These are phyloP conservation scores for Komagataella populi DNA, from an alignment of 805 yeast species.

Conservation along the genomic window DNA sequence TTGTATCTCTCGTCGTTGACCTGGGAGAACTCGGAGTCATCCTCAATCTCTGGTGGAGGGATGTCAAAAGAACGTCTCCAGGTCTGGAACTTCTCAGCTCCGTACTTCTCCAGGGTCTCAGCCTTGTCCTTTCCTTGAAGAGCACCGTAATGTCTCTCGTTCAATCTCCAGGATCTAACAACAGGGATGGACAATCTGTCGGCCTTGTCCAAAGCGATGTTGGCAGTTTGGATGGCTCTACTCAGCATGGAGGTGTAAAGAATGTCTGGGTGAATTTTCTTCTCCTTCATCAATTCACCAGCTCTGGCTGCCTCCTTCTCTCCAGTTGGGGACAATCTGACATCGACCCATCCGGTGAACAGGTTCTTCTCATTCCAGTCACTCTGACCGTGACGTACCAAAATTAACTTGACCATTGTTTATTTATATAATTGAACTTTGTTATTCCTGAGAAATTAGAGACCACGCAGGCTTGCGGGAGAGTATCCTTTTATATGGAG, in stretches of 20 bases:
- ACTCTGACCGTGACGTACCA: slow-evolving; percentile 98
- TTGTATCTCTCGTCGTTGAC: slow-evolving; percentile 74
- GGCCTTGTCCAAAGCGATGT: slow-evolving; percentile 80
- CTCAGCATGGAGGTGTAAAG: slow-evolving; percentile 83
- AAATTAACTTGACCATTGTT: slow-evolving; percentile 49
- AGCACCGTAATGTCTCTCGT: slow-evolving; percentile 99
- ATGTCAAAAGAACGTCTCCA: slow-evolving; percentile 97
- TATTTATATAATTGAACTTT: slow-evolving; percentile 1
- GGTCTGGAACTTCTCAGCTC: slow-evolving; percentile 85
- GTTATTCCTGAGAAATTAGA: neutral
- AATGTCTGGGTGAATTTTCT: slow-evolving; percentile 74
- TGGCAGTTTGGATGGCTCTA: slow-evolving; percentile 95
- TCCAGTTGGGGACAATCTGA: slow-evolving; percentile 71
- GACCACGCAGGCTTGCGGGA: neutral
- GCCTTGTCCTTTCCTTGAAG: slow-evolving; percentile 98
- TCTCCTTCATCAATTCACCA: slow-evolving; percentile 81
- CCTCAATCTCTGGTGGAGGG: slow-evolving; percentile 86
- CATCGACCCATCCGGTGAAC: slow-evolving; percentile 99
- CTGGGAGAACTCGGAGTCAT: slow-evolving; percentile 72
- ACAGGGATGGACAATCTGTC: slow-evolving; percentile 88
- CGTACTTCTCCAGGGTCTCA: slow-evolving; percentile 74
- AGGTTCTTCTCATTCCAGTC: slow-evolving; percentile 98
- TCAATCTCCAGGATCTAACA: slow-evolving; percentile 92
- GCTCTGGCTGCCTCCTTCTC: slow-evolving; percentile 86
- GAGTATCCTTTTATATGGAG: neutral